These are phyloP conservation scores for Cladophialophora bantiana DNA, from an alignment of 2,329 filamentous ascomycete species.

Conservation along the genomic window DNA sequence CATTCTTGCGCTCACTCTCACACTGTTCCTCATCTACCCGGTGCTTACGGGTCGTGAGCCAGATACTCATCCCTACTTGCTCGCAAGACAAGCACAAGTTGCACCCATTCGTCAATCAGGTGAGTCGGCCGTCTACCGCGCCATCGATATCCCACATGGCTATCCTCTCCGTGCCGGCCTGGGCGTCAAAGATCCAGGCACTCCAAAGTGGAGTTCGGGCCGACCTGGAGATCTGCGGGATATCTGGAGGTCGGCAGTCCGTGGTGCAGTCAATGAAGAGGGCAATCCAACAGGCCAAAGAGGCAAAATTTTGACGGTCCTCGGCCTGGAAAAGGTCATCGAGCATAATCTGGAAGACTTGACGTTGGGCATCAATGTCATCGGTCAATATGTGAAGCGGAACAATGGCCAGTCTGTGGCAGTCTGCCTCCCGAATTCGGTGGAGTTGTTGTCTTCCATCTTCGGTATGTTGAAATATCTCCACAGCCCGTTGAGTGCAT, in stretches of 20 bases:
- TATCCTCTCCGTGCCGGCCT: constrained; percentile 79
- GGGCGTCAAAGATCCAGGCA: constrained; percentile 79
- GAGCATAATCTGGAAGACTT: constrained; percentile 77
- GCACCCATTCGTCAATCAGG: constrained; percentile 81
- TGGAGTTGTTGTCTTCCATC: constrained; percentile 81
- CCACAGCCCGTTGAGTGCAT: not conserved
- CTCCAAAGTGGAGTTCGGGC: constrained; percentile 82
- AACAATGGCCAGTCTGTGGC: constrained; percentile 76
- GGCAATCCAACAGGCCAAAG: constrained; percentile 63
- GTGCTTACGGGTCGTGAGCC: constrained; percentile 77
- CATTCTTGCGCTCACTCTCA: constrained; percentile 69
- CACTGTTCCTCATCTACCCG: constrained; percentile 73
- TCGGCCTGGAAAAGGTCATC: constrained; percentile 75
- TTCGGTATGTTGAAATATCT: constrained; percentile 63
- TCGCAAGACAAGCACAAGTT: constrained; percentile 81
- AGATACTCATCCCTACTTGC: constrained; percentile 88
- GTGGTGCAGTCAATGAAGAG: constrained; percentile 68
- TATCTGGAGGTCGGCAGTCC: constrained; percentile 78
- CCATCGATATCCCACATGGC: constrained; percentile 83
- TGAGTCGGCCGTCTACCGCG: constrained; percentile 85
- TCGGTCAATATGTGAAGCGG: constrained; percentile 78
- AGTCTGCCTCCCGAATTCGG: constrained; percentile 89
- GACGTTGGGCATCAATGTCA: constrained; percentile 83
- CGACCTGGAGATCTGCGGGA: constrained; percentile 90
- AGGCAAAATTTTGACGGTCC: constrained; percentile 78